Evolutionary conservation across 225 moss, liverwort and hornwort genomes (phyloP), one percentile per base, ranked within the genome.

Genomic region (Asterella californica): DNA sequence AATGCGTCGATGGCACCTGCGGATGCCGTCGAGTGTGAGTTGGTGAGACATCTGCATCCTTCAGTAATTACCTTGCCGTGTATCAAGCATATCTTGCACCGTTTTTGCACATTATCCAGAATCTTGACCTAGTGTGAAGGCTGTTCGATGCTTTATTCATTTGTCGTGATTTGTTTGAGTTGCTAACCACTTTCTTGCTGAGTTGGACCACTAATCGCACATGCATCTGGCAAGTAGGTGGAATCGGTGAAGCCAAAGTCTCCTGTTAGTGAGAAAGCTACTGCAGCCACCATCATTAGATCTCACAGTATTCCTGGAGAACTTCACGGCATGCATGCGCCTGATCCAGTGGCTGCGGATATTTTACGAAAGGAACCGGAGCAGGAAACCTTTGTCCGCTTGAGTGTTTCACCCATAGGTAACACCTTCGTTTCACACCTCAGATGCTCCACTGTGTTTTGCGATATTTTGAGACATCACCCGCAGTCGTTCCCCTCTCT

Each of bases 361-460:
- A 99, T 99, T 78, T 90, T 99, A 78, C 92, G 97, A 4, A 99
- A 93, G 76, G 90, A 94, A 62, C 97, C 97, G 0, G 94, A 99
- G 78, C 97, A 93, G 84, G 97, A 99, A 76, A 88, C 87, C 21
- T 99, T 94, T 65, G 88, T 95, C n/a, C 80, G 94, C 70, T 88
- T 99, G 76, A 89, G 88, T 36, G 93, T 99, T 38, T 86, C 97
- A 75, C 97, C 94, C 7, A 72, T 84, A 59, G 93, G 95, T 96
- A 82, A 62, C 60, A 80, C 72, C 38, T 50, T 46, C 15, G 18
- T 33, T 50, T 46, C 55, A 36, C 45, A 63, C 54, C 48, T 82
- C 15, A 72, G 22, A 48, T 15, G 34, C 30, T 68, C 37, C 37
- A 36, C 75, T 60, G 15, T 81, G 76, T 7, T 46, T 34, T 48